These are phyloP conservation scores for Mucor mucedo DNA, from an alignment of 371 early-diverging fungal genomes.

Conservation along the genomic window DNA sequence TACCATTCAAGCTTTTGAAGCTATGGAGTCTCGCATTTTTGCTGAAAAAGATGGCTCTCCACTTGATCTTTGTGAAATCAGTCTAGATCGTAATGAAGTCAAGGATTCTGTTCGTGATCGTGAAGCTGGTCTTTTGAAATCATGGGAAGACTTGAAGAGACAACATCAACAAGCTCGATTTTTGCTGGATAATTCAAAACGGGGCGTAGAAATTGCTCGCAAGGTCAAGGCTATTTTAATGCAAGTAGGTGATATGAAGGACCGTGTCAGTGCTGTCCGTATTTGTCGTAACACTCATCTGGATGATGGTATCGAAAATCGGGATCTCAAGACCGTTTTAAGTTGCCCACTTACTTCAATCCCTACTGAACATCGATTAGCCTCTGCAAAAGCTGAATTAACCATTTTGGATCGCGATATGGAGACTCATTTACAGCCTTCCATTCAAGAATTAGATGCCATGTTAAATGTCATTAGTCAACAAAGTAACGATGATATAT, in stretches of 20 bases:
- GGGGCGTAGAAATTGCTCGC: slow-evolving; percentile 47
- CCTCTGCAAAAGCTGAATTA: slow-evolving; percentile 46
- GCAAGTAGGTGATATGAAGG: slow-evolving; percentile 52
- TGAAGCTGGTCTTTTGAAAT: slow-evolving; percentile 36
- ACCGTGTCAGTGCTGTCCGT: slow-evolving; percentile 41
- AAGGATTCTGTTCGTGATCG: slow-evolving; percentile 32
- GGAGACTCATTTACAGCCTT: slow-evolving; percentile 41
- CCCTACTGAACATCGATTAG: slow-evolving; percentile 50
- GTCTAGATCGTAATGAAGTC: slow-evolving; percentile 30
- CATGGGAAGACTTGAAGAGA: slow-evolving; percentile 43
- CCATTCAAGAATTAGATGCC: slow-evolving; percentile 44
- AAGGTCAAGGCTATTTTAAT: slow-evolving; percentile 50
- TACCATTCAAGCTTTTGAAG: slow-evolving; percentile 46
- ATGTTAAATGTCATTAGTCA: slow-evolving; percentile 32
- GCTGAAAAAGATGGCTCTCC: slow-evolving; percentile 31
- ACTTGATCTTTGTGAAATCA: slow-evolving; percentile 30
- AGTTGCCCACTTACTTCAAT: slow-evolving; percentile 44
- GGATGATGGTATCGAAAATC: slow-evolving; percentile 22
- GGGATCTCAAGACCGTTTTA: slow-evolving; percentile 33
- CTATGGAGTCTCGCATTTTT: slow-evolving; percentile 41
- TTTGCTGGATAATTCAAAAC: slow-evolving; percentile 36
- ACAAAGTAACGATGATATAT: slow-evolving; percentile 34
- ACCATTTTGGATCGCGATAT: slow-evolving; percentile 49
- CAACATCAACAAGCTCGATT: slow-evolving; percentile 31
- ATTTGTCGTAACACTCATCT: slow-evolving; percentile 25